These are phyloP conservation scores for Chimonanthus salicifolius DNA, from an alignment of 164 flowering plant genomes.

Conservation along the genomic window DNA sequence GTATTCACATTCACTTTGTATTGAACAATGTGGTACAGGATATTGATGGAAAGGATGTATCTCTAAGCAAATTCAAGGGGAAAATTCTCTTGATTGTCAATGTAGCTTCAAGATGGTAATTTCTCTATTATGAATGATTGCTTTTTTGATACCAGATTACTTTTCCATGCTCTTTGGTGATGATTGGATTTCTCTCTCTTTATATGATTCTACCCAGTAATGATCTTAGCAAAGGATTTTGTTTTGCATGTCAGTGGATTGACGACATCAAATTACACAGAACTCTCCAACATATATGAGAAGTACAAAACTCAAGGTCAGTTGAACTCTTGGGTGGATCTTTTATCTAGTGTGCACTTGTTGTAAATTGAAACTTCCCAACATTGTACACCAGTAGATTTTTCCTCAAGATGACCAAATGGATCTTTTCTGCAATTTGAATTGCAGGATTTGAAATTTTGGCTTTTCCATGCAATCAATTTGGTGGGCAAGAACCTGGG, in stretches of 20 bases:
- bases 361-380: background rate
- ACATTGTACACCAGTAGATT: background rate
- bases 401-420: background rate
- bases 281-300: conserved; percentile 72
- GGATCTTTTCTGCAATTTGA: background rate
- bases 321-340: background rate
- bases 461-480: conserved; percentile 97
- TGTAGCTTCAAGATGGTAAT: conserved; percentile 89
- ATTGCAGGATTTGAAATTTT: conserved; percentile 81
- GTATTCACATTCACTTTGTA: background rate
- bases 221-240: background rate
- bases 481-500: conserved; percentile 92
- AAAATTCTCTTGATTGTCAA: conserved; percentile 80
- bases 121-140: background rate
- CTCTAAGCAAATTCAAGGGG: conserved; percentile 82
- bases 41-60: conserved; percentile 73
- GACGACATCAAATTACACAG: conserved; percentile 78
- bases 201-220: background rate
- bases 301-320: conserved; percentile 90
- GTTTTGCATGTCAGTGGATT: conserved; percentile 50
- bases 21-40: conserved; percentile 44
- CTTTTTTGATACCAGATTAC: background rate
- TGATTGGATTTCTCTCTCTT: background rate
- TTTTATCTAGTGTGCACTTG: background rate
- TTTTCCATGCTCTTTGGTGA: background rate